Evolutionary conservation across 2,329 filamentous ascomycete genomes (phyloP).

Genomic region (Penicillium occitanis): DNA sequence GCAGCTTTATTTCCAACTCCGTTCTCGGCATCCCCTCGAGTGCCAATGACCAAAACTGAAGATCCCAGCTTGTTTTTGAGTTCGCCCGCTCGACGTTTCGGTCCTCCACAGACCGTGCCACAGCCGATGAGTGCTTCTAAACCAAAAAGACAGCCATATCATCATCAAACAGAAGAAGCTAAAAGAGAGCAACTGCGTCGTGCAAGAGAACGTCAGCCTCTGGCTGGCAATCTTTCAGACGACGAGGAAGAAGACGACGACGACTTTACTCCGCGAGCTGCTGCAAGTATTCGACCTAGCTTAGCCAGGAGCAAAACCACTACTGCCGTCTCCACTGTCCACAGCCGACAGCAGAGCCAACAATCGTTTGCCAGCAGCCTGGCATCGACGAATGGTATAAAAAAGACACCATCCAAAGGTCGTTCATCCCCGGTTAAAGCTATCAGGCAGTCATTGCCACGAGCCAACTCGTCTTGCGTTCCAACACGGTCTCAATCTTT

Average conservation of each 20-base stretch:
- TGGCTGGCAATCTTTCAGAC: constrained; percentile 29
- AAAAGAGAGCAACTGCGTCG: constrained; percentile 45
- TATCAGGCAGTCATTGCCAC: constrained; percentile 34
- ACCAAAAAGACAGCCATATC: constrained; percentile 44
- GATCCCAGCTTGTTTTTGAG: constrained; percentile 51
- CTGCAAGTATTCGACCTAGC: constrained; percentile 33
- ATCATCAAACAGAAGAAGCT: constrained; percentile 51
- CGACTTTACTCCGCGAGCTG: constrained; percentile 36
- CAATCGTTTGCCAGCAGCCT: constrained; percentile 32
- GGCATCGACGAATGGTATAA: constrained; percentile 37
- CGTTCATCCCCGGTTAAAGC: constrained; percentile 44
- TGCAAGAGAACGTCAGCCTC: constrained; percentile 31
- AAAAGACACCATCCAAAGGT: constrained; percentile 46
- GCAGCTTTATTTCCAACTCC: constrained; percentile 43
- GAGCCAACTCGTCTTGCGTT: constrained; percentile 34
- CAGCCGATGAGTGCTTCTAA: constrained; percentile 23
- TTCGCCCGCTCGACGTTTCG: constrained; percentile 50
- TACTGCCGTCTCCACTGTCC: constrained; percentile 33
- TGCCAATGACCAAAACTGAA: constrained; percentile 40
- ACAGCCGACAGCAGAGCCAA: constrained; percentile 33
- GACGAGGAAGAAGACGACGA: constrained; percentile 37
- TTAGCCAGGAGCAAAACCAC: constrained; percentile 45
- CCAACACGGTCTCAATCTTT: constrained; percentile 43
- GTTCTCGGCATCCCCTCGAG: constrained; percentile 48
- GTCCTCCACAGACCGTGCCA: constrained; percentile 36